These are phyloP conservation scores for Tulasnella sp. DNA, from an alignment of 768 basidiomycete genomes.

Conservation along the genomic window DNA sequence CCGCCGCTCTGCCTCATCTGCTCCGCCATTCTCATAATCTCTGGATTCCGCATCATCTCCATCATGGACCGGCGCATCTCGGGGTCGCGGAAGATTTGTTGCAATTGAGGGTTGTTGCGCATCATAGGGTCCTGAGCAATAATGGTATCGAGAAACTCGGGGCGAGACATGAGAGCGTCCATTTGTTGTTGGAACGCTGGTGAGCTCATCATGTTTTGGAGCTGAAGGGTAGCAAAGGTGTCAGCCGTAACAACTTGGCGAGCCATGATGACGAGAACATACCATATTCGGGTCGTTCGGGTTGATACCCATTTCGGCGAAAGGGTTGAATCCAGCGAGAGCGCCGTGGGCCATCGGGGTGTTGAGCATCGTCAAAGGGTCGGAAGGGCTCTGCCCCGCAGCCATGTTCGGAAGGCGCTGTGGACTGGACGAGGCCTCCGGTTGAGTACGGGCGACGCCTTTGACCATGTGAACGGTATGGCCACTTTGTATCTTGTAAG, in stretches of 20 bases:
- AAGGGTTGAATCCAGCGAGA: slow-evolving; percentile 87
- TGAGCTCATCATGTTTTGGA: slow-evolving; percentile 80
- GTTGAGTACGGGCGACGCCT: slow-evolving; percentile 55
- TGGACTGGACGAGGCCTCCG: slow-evolving; percentile 39
- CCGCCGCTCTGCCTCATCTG: slow-evolving; percentile 57
- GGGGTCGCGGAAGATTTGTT: slow-evolving; percentile 72
- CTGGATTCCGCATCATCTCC: slow-evolving; percentile 74
- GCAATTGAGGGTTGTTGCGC: slow-evolving; percentile 68
- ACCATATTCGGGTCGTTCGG: slow-evolving; percentile 93
- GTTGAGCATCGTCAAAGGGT: slow-evolving; percentile 82
- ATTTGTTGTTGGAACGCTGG: slow-evolving; percentile 86
- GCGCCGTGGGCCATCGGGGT: slow-evolving; percentile 70
- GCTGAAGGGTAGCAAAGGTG: slow-evolving; percentile 42
- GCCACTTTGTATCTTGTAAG: slow-evolving; percentile 81
- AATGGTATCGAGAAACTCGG: slow-evolving; percentile 75
- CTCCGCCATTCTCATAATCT: slow-evolving; percentile 68
- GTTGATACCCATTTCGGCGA: slow-evolving; percentile 86
- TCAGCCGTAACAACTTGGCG: neutral
- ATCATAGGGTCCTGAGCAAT: slow-evolving; percentile 54
- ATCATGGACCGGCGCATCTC: slow-evolving; percentile 52
- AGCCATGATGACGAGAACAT: slow-evolving; percentile 33
- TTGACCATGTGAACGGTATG: slow-evolving; percentile 96
- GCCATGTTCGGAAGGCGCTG: slow-evolving; percentile 80
- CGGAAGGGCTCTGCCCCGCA: slow-evolving; percentile 82
- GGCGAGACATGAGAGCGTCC: slow-evolving; percentile 80